Evolutionary conservation across 2,329 filamentous ascomycete species (phyloP).

Genomic region (Balansia obtecta): DNA sequence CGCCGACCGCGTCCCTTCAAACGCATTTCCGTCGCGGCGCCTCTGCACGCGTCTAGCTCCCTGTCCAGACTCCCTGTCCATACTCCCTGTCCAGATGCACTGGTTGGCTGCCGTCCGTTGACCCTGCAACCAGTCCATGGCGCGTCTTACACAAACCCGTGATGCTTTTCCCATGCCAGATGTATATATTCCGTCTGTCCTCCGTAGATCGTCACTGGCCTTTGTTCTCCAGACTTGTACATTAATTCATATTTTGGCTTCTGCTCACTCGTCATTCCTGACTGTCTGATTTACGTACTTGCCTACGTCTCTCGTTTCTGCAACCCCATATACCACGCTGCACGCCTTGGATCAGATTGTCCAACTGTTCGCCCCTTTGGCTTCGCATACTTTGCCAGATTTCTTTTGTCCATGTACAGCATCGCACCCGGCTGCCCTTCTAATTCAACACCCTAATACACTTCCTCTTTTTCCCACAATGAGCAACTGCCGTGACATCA

Average conservation of each 20-base stretch:
- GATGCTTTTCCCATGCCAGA: not conserved
- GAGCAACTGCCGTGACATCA: constrained; percentile 16
- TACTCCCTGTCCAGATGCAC: not conserved
- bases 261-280: not conserved
- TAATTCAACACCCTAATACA: constrained; percentile 4
- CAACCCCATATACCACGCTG: not conserved
- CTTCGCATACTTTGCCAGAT: too few relatives aligned
- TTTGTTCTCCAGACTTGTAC: not conserved
- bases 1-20: not conserved
- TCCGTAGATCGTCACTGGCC: not conserved
- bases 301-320: not conserved
- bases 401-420: not conserved
- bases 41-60: not conserved
- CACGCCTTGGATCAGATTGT: too few relatives aligned
- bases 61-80: not conserved
- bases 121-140: not conserved
- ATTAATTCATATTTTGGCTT: not conserved
- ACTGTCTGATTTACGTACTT: not conserved
- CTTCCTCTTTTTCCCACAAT: constrained; percentile 10
- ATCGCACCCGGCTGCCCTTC: not conserved
- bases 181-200: not conserved
- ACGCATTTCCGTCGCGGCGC: not conserved
- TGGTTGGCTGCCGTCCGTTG: not conserved
- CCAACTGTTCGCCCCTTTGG: too few relatives aligned
- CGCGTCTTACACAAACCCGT: not conserved